These are phyloP conservation scores for Epichloe bromicola DNA, from an alignment of 2,329 filamentous ascomycete genomes.

Conservation along the genomic window DNA sequence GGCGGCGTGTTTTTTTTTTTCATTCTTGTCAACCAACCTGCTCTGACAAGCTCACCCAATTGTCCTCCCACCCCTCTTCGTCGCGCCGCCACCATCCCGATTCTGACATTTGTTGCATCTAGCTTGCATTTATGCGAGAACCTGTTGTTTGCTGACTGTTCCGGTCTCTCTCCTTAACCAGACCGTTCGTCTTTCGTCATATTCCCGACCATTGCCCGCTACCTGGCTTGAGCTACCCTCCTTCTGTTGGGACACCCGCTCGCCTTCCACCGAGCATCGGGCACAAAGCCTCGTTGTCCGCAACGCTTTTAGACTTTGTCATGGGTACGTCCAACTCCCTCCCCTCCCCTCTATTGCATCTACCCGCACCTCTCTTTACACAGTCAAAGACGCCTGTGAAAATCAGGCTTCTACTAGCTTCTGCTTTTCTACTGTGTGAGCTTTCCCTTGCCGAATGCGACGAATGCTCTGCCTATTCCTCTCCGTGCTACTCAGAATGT, in stretches of 20 bases:
- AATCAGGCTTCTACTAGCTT: background rate
- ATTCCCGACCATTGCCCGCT: constrained; percentile 12
- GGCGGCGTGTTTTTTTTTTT: constrained; percentile 10
- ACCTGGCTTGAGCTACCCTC: constrained; percentile 11
- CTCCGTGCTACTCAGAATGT: background rate
- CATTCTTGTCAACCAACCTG: constrained; percentile 8
- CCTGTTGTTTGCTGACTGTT: constrained; percentile 17
- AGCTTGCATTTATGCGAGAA: constrained; percentile 21
- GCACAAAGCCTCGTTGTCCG: constrained; percentile 10
- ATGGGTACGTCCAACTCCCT: constrained; percentile 11
- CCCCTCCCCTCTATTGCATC: constrained; percentile 6
- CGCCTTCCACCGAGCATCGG: constrained; percentile 9
- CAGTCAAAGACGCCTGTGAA: background rate
- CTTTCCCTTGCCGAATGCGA: background rate
- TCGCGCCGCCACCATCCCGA: constrained; percentile 11
- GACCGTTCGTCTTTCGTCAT: constrained; percentile 10
- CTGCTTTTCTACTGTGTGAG: background rate
- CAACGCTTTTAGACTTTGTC: constrained; percentile 10
- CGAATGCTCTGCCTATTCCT: background rate
- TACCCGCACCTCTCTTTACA: constrained; percentile 2
- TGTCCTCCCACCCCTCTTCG: constrained; percentile 10
- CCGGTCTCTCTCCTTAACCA: constrained; percentile 16
- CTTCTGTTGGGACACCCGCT: constrained; percentile 16
- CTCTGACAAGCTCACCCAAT: constrained; percentile 7
- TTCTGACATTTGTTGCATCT: constrained; percentile 17